Conservation (phyloP, 768 basidiomycete genomes). For the Tephrocybe sp. region DNA sequence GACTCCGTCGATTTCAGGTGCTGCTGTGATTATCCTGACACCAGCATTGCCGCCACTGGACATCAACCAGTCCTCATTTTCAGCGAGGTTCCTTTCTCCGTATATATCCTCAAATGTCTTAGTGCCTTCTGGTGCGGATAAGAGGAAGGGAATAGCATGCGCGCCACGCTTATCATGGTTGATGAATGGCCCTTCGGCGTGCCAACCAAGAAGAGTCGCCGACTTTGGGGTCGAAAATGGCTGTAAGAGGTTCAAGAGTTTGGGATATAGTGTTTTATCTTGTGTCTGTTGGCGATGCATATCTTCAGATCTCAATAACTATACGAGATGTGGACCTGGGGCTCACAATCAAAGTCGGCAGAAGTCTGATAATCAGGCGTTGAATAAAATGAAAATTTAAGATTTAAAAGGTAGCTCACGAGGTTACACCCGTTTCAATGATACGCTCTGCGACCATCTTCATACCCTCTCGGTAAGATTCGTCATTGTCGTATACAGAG, state of each 20-base stretch:
- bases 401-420: slow-evolving; percentile 46
- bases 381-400: neutral
- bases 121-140: slow-evolving; percentile 60
- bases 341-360: slow-evolving; percentile 72
- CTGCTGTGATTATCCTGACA: slow-evolving; percentile 80
- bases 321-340: neutral
- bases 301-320: neutral
- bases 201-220: slow-evolving; percentile 83
- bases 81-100: slow-evolving; percentile 59
- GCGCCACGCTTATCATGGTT: slow-evolving; percentile 81
- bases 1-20: slow-evolving; percentile 84
- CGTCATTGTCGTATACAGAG: slow-evolving; percentile 74
- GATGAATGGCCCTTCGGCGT: slow-evolving; percentile 88
- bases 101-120: slow-evolving; percentile 74
- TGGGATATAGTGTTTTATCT: slow-evolving; percentile 71
- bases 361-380: slow-evolving; percentile 37
- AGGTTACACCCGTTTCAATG: slow-evolving; percentile 85
- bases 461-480: slow-evolving; percentile 65
- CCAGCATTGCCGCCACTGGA: slow-evolving; percentile 42
- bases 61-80: slow-evolving; percentile 69
- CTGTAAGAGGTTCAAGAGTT: slow-evolving; percentile 61
- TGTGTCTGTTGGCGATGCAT: slow-evolving; percentile 54
- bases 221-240: slow-evolving; percentile 63
- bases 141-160: slow-evolving; percentile 67
- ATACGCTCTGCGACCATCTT: slow-evolving; percentile 71